These are phyloP conservation scores for Bipolaris cookei DNA, from an alignment of 2,329 filamentous ascomycete species.

Conservation along the genomic window DNA sequence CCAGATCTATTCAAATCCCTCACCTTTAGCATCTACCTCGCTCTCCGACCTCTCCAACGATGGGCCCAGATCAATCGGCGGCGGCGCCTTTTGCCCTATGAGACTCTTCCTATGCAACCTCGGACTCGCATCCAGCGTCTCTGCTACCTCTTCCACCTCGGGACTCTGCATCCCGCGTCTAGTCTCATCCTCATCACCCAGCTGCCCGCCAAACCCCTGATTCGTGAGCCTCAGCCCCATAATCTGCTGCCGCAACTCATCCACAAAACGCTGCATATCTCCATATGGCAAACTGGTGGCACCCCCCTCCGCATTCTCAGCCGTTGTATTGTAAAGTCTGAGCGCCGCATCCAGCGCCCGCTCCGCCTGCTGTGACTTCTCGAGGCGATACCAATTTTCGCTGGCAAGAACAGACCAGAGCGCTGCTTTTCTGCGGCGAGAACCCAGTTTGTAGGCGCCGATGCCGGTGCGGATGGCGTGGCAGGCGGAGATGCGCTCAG, in stretches of 20 bases:
- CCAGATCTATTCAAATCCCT: slow-evolving; percentile 39
- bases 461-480: slow-evolving; percentile 76
- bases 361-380: slow-evolving; percentile 78
- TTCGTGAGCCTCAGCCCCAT: slow-evolving; percentile 50
- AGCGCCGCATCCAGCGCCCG: slow-evolving; percentile 75
- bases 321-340: slow-evolving; percentile 57
- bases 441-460: slow-evolving; percentile 71
- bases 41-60: slow-evolving; percentile 34
- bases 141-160: slow-evolving; percentile 47
- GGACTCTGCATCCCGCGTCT: slow-evolving; percentile 18
- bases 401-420: slow-evolving; percentile 86
- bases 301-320: slow-evolving; percentile 22
- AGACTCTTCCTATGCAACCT: slow-evolving; percentile 53
- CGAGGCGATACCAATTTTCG: slow-evolving; percentile 80
- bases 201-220: slow-evolving; percentile 52
- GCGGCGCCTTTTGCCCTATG: slow-evolving; percentile 42
- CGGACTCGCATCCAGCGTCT: slow-evolving; percentile 45
- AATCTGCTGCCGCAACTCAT: slow-evolving; percentile 70
- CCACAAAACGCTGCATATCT: slow-evolving; percentile 67
- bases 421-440: slow-evolving; percentile 80
- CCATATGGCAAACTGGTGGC: slow-evolving; percentile 53
- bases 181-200: slow-evolving; percentile 18
- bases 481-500: slow-evolving; percentile 84
- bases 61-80: slow-evolving; percentile 39
- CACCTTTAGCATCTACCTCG: slow-evolving; percentile 31